phyloP scores from a whole-genome alignment of 2,329 filamentous ascomycete genomes.

The Tolypocladium cylindrosporum region DNA sequence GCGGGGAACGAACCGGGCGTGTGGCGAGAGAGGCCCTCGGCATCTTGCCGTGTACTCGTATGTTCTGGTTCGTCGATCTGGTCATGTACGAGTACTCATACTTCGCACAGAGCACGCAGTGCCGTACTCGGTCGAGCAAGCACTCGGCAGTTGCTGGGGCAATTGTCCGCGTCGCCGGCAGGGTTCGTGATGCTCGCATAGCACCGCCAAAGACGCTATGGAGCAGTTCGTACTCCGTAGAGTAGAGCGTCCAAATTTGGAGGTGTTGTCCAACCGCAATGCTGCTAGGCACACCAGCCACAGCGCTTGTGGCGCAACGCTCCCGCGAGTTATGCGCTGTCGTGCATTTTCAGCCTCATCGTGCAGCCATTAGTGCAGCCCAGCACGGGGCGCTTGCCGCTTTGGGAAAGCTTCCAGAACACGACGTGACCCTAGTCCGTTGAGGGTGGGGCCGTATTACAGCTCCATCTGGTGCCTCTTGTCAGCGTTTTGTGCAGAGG shows the following conservation, averaged over 20 bases:
- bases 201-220: not conserved
- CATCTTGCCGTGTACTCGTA: not conserved
- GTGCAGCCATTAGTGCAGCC: not conserved
- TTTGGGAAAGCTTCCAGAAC: constrained; percentile 3
- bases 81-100: not conserved
- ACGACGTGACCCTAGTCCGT: not conserved
- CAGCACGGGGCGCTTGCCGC: not conserved
- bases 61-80: not conserved
- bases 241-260: not conserved
- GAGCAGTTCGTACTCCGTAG: too few species aligned
- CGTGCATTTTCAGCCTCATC: not conserved
- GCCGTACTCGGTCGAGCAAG: not conserved
- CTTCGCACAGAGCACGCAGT: not conserved
- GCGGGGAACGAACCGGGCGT: not conserved
- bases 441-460: not conserved
- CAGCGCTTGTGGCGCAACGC: not conserved
- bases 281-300: not conserved
- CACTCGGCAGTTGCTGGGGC: not conserved
- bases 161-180: not conserved
- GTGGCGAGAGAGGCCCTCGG: not conserved
- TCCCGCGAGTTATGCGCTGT: not conserved
- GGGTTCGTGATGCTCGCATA: not conserved
- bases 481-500: not conserved
- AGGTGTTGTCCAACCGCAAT: not conserved
- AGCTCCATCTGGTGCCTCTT: not conserved